A percentile compares a stretch with the other conserved stretches of the same genome.
phyloP scores from a whole-genome alignment of 108 stramenopile genomes.

The Pseudonitzschia pungens region DNA sequence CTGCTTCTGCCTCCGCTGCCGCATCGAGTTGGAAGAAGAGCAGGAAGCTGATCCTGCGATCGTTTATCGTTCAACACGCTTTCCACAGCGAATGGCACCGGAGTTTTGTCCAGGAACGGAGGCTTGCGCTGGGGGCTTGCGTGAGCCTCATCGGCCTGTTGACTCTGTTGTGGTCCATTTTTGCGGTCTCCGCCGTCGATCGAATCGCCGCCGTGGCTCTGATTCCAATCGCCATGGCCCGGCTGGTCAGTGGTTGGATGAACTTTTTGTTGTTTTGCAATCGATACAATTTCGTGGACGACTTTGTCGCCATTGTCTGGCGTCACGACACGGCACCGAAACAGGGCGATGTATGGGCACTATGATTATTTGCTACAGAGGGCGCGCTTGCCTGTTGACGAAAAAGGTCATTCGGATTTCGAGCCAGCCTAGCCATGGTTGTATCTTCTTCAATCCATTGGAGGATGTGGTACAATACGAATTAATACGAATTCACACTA shows the following conservation, averaged over 20 bases:
- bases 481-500: too few relatives aligned
- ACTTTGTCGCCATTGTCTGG: not conserved
- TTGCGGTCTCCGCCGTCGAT: slow-evolving; percentile 32
- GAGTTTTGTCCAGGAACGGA: slow-evolving; percentile 65
- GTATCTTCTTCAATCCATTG: too few relatives aligned
- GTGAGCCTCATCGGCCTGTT: slow-evolving; percentile 25
- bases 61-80: slow-evolving; percentile 53
- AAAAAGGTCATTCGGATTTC: too few relatives aligned
- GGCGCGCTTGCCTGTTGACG: too few relatives aligned
- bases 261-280: slow-evolving; percentile 38
- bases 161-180: slow-evolving; percentile 17
- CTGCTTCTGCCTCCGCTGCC: too few relatives aligned
- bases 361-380: too few relatives aligned
- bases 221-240: slow-evolving; percentile 54
- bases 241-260: slow-evolving; percentile 62
- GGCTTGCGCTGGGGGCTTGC: slow-evolving; percentile 65
- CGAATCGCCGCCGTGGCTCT: slow-evolving; percentile 48
- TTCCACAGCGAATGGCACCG: slow-evolving; percentile 81
- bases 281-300: not conserved
- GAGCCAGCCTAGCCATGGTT: too few relatives aligned
- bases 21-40: slow-evolving; percentile 23
- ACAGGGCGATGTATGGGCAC: too few relatives aligned
- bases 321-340: not conserved
- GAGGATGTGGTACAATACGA: too few relatives aligned
- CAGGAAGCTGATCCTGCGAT: slow-evolving; percentile 47